phyloP scores from a whole-genome alignment of 2,329 filamentous ascomycete genomes.

The Diplodia mutila region DNA sequence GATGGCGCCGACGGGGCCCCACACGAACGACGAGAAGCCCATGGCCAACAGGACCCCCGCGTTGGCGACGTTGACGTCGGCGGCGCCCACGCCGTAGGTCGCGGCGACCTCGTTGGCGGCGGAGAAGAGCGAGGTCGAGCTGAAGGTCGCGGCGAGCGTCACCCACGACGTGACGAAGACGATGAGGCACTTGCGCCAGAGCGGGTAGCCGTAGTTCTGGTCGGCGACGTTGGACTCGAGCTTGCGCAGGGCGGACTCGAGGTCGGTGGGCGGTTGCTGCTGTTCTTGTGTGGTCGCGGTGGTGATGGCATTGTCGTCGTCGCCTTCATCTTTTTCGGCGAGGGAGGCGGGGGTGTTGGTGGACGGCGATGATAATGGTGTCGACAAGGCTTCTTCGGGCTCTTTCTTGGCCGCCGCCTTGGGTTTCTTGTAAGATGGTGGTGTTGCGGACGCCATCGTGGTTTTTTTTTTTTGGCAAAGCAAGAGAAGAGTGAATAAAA shows the following conservation, averaged over 20 bases:
- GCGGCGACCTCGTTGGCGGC: slow-evolving; percentile 46
- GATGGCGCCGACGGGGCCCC: slow-evolving; percentile 29
- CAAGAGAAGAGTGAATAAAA: too few species aligned
- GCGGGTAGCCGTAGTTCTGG: slow-evolving; percentile 19
- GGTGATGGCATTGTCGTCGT: not conserved
- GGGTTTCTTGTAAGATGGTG: too few species aligned
- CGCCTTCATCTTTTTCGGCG: not conserved
- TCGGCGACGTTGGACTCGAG: slow-evolving; percentile 8
- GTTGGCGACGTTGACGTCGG: slow-evolving; percentile 29
- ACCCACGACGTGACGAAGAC: slow-evolving; percentile 49
- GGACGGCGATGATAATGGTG: too few species aligned
- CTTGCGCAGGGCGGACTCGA: not conserved
- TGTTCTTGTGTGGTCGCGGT: not conserved
- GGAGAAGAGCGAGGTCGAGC: slow-evolving; percentile 48
- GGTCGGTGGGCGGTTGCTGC: not conserved
- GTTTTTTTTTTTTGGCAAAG: too few species aligned
- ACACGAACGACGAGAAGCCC: slow-evolving; percentile 29
- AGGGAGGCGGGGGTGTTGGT: too few species aligned
- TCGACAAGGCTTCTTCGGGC: too few species aligned
- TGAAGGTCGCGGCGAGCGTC: slow-evolving; percentile 47
- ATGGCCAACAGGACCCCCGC: slow-evolving; percentile 31
- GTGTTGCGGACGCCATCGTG: not conserved
- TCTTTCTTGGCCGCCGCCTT: too few species aligned
- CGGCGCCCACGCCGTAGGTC: slow-evolving; percentile 42
- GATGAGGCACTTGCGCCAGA: slow-evolving; percentile 44